phyloP scores from a whole-genome alignment of 495 filamentous ascomycete species.

The Aspergillus kassunensis region DNA sequence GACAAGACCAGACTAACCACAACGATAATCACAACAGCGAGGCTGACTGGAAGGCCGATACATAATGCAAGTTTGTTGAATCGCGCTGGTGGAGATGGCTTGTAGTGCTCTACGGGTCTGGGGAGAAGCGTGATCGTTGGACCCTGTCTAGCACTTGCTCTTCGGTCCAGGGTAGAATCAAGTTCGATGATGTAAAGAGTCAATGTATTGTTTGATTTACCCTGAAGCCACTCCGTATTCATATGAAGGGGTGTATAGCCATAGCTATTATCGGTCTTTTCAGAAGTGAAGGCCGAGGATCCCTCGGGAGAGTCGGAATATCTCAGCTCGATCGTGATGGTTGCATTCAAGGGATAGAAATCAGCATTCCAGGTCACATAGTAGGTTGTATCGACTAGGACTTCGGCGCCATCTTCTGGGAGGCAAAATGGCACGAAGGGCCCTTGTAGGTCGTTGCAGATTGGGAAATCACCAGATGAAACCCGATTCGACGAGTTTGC shows the following conservation, averaged over 20 bases:
- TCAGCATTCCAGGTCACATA: constrained; percentile 45
- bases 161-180: constrained; percentile 20
- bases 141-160: constrained; percentile 24
- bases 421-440: constrained; percentile 35
- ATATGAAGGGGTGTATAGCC: constrained; percentile 34
- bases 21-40: constrained; percentile 19
- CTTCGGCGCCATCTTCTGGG: constrained; percentile 29
- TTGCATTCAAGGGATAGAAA: constrained; percentile 36
- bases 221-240: constrained; percentile 35
- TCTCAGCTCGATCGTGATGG: constrained; percentile 37
- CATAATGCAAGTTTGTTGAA: constrained; percentile 24
- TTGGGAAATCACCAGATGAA: constrained; percentile 49
- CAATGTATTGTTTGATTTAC: constrained; percentile 23
- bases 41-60: constrained; percentile 23
- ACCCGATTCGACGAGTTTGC: constrained; percentile 36
- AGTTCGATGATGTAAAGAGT: constrained; percentile 30
- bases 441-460: constrained; percentile 25
- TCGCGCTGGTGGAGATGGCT: constrained; percentile 20
- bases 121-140: constrained; percentile 23
- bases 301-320: constrained; percentile 24
- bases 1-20: constrained; percentile 23
- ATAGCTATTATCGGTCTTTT: constrained; percentile 32
- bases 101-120: constrained; percentile 24
- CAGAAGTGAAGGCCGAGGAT: constrained; percentile 35
- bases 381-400: constrained; percentile 38